These are phyloP conservation scores for Eucalyptus cladocalyx DNA, from an alignment of 345 rosid species.

Conservation along the genomic window DNA sequence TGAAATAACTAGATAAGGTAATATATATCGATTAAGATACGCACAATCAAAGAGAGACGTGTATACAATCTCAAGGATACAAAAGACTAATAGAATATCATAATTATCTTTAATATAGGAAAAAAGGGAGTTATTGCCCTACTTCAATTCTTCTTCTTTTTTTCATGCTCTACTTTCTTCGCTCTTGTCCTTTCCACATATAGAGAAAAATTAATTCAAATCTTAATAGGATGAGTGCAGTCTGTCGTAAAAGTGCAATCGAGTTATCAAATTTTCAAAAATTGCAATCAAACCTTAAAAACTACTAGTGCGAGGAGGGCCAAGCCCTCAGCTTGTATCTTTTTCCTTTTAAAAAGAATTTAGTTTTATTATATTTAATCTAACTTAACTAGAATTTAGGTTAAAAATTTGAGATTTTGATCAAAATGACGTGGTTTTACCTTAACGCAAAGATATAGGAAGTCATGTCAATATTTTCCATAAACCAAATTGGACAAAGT, in stretches of 20 bases:
- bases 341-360: too few relatives aligned
- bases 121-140: background rate
- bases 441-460: too few relatives aligned
- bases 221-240: background rate
- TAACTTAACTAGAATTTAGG: too few relatives aligned
- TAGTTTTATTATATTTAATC: too few relatives aligned
- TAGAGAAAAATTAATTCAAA: background rate
- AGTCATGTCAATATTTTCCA: too few relatives aligned
- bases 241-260: rapidly evolving
- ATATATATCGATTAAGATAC: background rate
- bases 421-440: too few relatives aligned
- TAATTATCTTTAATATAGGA: background rate
- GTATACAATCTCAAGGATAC: background rate
- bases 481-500: rapidly evolving
- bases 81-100: background rate
- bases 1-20: background rate
- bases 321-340: too few relatives aligned
- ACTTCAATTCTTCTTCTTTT: background rate
- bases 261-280: too few relatives aligned
- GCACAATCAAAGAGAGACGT: background rate
- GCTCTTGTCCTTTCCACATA: background rate
- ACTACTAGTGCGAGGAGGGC: too few relatives aligned
- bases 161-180: background rate
- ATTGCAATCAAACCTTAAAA: too few relatives aligned
- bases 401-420: too few relatives aligned